Conservation (phyloP, 345 rosid genomes). For the Melaleuca alternifolia region DNA sequence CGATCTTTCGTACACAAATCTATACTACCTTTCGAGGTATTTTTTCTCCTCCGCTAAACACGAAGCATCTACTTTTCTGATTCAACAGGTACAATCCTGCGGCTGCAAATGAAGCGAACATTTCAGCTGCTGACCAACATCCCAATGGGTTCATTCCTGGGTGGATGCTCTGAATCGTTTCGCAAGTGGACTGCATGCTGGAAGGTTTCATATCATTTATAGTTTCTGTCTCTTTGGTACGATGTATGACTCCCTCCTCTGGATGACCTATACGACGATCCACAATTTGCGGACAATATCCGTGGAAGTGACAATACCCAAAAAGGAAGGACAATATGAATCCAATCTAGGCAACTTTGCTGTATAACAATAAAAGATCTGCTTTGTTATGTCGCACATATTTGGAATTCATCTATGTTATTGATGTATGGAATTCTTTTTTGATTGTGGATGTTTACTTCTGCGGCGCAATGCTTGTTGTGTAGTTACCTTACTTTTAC, state of each 20-base stretch:
- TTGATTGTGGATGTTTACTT: neutral
- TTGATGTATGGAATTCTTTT: neutral
- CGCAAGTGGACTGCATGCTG: neutral
- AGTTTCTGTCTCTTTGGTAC: neutral
- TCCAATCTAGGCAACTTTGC: neutral
- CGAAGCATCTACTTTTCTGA: neutral
- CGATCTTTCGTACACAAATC: neutral
- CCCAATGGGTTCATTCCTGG: constrained; percentile 31
- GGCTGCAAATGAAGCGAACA: constrained; percentile 5
- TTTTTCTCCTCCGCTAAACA: neutral
- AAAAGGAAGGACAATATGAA: neutral
- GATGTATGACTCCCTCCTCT: neutral
- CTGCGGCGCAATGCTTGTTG: neutral
- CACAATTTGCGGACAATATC: neutral
- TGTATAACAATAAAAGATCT: neutral
- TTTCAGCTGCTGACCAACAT: constrained; percentile 8
- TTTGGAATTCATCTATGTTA: neutral
- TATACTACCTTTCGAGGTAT: neutral
- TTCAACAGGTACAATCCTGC: constrained; percentile 16
- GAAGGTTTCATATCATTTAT: neutral
- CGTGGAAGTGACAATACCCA: neutral
- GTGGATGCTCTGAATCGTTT: constrained; percentile 26
- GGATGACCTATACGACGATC: neutral
- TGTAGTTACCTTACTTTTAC: neutral
- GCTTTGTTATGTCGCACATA: neutral